Base-by-base conservation (phyloP, 176 grass and related monocot genomes). In the Phoenix roebelenii region DNA sequence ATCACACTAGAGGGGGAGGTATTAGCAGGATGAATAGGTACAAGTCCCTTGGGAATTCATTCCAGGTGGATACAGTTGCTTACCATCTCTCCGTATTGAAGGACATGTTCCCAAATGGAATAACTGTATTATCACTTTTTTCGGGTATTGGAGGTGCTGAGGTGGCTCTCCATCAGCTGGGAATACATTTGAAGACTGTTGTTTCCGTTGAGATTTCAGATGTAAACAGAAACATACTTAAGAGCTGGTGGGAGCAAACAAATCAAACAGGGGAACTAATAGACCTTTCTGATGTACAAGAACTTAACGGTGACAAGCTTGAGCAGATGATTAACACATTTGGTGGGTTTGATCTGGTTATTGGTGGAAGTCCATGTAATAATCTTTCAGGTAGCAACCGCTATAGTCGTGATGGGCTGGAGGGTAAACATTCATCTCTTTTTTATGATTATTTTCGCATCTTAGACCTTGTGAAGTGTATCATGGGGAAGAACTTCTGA, bases 141-240 rank as follows among this genome's bases (percentile, higher is more conserved):
- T 80, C 88, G 14, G 84, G 94, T 16, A 98, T 98, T 62, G 94
- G 94, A 16, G 94, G 94, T 53, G 94, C 76, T 25, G 94, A 98
- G 77, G 94, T 98, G 16, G 84, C 94, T 56, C 76, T 98, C 15
- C 79, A 98, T n/a, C 72, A 73, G 14, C 63, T 98, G 3, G 94
- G 88, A 15, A 81, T 98, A 32, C 74, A 35, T 23, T 70, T 98
- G 76, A 89, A 63, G 15, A 51, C 60, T 0, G 86, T 95, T 22
- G 23, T 95, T 23, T 95, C 91, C 2, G 80, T 95, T 25, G 91
- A 95, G 72, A 82, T 84, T 16, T 84, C 80, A 9, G 67, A 89
- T 48, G 72, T 80, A 35, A 95, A 84, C 18, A 74, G 86, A 58
- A 77, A 69, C 0, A 49, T 95, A 49, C 14, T 95, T 24, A 87